Percentiles rank a stretch among this genome's conserved stretches.
Evolutionary conservation across 495 filamentous ascomycete species (phyloP).

Genomic region (Sordaria brevicollis): DNA sequence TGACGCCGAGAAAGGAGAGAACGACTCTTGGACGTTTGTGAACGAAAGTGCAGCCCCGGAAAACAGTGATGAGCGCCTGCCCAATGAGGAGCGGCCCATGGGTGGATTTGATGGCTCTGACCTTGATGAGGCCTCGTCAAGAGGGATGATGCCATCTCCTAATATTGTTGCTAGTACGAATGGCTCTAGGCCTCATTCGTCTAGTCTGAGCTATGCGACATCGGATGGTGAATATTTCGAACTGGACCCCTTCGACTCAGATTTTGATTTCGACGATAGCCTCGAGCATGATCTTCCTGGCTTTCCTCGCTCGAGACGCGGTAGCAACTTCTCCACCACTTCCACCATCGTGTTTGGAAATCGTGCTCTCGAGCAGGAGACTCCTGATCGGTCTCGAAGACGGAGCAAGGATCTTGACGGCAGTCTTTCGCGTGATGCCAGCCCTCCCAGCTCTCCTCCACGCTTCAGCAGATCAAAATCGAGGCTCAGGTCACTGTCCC

Average conservation of each 20-base stretch:
- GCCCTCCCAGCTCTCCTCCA: constrained; percentile 34
- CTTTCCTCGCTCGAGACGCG: constrained; percentile 12
- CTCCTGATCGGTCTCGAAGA: constrained; percentile 27
- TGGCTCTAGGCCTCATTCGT: not conserved
- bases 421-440: constrained; percentile 23
- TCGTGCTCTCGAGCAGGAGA: constrained; percentile 10
- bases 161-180: not conserved
- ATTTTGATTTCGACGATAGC: constrained; percentile 11
- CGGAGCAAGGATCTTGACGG: constrained; percentile 11
- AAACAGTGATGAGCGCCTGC: not conserved
- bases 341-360: constrained; percentile 29
- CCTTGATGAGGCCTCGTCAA: not conserved
- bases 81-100: not conserved
- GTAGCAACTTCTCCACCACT: constrained; percentile 28
- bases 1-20: not conserved
- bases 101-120: not conserved
- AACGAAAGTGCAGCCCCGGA: not conserved
- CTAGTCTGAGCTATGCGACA: not conserved
- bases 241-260: not conserved
- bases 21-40: not conserved
- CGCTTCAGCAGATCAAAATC: constrained; percentile 15
- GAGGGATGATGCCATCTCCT: not conserved
- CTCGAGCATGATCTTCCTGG: constrained; percentile 11
- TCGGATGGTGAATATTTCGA: not conserved
- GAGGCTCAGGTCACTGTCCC: constrained; percentile 28